A percentile compares a stretch with the other conserved stretches of the same genome.
phyloP scores from a whole-genome alignment of 345 rosid genomes.

The Orychophragmus violaceus region DNA sequence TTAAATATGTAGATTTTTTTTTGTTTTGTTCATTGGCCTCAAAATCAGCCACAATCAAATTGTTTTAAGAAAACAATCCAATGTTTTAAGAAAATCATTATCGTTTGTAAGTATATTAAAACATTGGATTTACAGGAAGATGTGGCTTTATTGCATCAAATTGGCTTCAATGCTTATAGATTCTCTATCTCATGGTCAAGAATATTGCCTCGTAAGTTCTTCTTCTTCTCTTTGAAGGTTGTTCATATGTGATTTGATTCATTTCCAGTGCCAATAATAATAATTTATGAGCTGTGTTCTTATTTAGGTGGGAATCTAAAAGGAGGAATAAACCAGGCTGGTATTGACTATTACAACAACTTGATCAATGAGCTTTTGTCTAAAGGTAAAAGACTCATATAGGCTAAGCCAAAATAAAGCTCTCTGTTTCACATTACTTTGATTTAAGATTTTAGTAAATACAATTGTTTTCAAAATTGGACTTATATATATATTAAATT shows the following conservation, averaged over 20 bases:
- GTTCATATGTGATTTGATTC: neutral
- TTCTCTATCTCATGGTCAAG: constrained; percentile 52
- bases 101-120: too few species aligned
- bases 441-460: neutral
- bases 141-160: constrained; percentile 35
- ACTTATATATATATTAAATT: neutral
- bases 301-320: constrained; percentile 37
- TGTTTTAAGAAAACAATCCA: too few species aligned
- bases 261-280: neutral
- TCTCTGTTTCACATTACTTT: neutral
- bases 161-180: constrained; percentile 44
- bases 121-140: constrained; percentile 37
- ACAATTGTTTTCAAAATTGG: neutral
- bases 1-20: neutral
- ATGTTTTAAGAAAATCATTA: too few species aligned
- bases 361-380: constrained; percentile 41
- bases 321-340: constrained; percentile 47
- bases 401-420: neutral
- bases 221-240: neutral
- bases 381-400: constrained; percentile 22
- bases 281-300: neutral
- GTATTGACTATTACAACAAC: constrained; percentile 49
- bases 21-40: neutral
- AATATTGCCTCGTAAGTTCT: constrained; percentile 37
- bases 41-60: neutral